phyloP scores from a whole-genome alignment of 2,329 filamentous ascomycete genomes.

The Penicillium sp. region DNA sequence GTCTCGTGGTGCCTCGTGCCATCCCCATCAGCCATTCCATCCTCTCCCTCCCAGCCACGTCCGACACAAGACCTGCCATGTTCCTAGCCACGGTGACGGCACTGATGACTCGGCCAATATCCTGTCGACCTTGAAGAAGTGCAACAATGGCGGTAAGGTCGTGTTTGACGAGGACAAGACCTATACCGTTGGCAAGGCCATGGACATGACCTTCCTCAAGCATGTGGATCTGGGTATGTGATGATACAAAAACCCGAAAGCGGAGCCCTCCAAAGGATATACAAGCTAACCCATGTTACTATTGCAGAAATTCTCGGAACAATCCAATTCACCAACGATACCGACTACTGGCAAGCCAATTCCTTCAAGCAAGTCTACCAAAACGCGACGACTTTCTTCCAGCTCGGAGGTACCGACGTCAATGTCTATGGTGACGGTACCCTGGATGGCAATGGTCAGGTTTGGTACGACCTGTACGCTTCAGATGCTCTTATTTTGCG shows the following conservation, averaged over 20 bases:
- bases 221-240: slow-evolving; percentile 65
- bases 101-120: slow-evolving; percentile 60
- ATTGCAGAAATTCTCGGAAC: slow-evolving; percentile 62
- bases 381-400: slow-evolving; percentile 71
- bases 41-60: slow-evolving; percentile 36
- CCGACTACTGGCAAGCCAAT: slow-evolving; percentile 71
- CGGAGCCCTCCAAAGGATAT: background rate
- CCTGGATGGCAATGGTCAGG: slow-evolving; percentile 68
- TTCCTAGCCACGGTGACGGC: slow-evolving; percentile 37
- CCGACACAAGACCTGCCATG: slow-evolving; percentile 39
- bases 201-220: slow-evolving; percentile 69
- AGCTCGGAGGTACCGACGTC: slow-evolving; percentile 69
- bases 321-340: slow-evolving; percentile 69
- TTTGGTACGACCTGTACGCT: slow-evolving; percentile 69
- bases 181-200: slow-evolving; percentile 68
- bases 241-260: too few species aligned
- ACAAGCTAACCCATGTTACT: slow-evolving; percentile 2
- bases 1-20: slow-evolving; percentile 34
- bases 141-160: slow-evolving; percentile 68
- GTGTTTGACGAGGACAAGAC: slow-evolving; percentile 61
- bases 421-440: slow-evolving; percentile 71
- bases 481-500: slow-evolving; percentile 62
- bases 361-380: slow-evolving; percentile 70
- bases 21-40: slow-evolving; percentile 39
- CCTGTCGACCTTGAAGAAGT: slow-evolving; percentile 61